Conservation (phyloP, 768 basidiomycete species). For the Lactarius psammicola region DNA sequence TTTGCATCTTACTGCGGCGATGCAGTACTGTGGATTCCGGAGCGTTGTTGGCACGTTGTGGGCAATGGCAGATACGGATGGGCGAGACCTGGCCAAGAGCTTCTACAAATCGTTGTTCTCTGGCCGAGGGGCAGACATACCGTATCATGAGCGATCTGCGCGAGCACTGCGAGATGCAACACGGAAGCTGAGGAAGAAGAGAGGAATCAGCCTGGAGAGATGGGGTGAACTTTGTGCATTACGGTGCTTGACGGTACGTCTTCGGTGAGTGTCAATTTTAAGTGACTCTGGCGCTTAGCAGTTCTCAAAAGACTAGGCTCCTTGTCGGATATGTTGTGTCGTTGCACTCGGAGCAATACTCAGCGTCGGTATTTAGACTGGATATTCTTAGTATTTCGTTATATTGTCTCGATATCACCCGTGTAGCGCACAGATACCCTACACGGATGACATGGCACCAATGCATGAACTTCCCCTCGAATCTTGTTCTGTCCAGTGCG, state of each 20-base stretch:
- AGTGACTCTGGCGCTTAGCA: too few relatives aligned
- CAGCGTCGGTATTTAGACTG: too few relatives aligned
- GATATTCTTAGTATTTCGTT: too few relatives aligned
- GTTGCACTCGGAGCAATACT: too few relatives aligned
- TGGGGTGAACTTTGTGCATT: slow-evolving; percentile 26
- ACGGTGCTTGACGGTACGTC: slow-evolving; percentile 10
- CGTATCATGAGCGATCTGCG: slow-evolving; percentile 6
- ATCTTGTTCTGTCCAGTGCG: too few relatives aligned
- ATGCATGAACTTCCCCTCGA: too few relatives aligned
- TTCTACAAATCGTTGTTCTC: slow-evolving; percentile 16
- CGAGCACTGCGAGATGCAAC: slow-evolving; percentile 8
- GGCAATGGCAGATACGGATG: slow-evolving; percentile 26
- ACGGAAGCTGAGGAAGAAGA: slow-evolving; percentile 12
- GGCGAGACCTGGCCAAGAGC: slow-evolving; percentile 8
- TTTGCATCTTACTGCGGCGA: slow-evolving; percentile 24
- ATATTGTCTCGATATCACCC: too few relatives aligned
- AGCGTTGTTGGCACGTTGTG: slow-evolving; percentile 10
- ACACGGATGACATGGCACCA: too few relatives aligned
- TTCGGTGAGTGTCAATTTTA: background rate
- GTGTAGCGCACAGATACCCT: too few relatives aligned
- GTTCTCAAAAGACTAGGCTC: too few relatives aligned
- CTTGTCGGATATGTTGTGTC: too few relatives aligned
- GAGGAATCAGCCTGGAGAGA: slow-evolving; percentile 6
- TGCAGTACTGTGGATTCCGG: slow-evolving; percentile 26
- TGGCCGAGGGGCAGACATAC: background rate